Conservation (phyloP, 2,329 filamentous ascomycete species). For the Alternaria tenuissima region DNA sequence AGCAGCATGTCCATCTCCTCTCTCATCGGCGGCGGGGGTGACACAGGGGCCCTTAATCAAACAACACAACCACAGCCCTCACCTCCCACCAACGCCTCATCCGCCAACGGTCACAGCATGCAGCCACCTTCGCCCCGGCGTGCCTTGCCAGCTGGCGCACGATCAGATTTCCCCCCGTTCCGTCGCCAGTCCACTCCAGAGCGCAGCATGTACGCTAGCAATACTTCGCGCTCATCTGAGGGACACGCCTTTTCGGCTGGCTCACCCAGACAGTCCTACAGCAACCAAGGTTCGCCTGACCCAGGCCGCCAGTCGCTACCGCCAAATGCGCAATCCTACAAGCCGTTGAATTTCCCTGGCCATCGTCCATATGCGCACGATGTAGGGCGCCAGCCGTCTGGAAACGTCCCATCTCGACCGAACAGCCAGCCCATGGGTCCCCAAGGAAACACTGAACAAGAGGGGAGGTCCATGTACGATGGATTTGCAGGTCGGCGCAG, state of each 20-base stretch:
- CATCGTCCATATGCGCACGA: conserved; percentile 47
- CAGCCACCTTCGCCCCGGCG: conserved; percentile 58
- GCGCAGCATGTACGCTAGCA: conserved; percentile 39
- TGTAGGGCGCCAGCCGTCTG: conserved; percentile 31
- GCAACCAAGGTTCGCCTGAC: conserved; percentile 48
- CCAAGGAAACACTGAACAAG: conserved; percentile 34
- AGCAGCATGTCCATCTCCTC: conserved; percentile 79
- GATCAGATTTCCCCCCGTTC: conserved; percentile 48
- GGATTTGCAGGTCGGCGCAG: conserved; percentile 35
- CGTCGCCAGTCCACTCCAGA: conserved; percentile 51
- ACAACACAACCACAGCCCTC: conserved; percentile 59
- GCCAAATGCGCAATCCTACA: conserved; percentile 45
- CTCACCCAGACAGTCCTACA: conserved; percentile 46
- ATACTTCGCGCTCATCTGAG: conserved; percentile 39
- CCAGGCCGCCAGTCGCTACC: conserved; percentile 43
- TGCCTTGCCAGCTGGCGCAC: conserved; percentile 37
- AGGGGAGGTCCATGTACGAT: conserved; percentile 35
- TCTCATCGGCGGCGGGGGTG: conserved; percentile 68
- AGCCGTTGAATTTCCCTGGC: conserved; percentile 39
- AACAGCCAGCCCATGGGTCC: conserved; percentile 51
- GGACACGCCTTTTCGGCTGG: conserved; percentile 36
- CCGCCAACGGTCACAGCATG: conserved; percentile 53
- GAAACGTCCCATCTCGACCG: conserved; percentile 48
- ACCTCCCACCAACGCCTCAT: conserved; percentile 52
- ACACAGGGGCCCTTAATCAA: conserved; percentile 52